Percentiles rank a stretch among this genome's conserved stretches.
Evolutionary conservation across 768 basidiomycete genomes (phyloP).

Genomic region (Rhodotorula sphaerocarpa): DNA sequence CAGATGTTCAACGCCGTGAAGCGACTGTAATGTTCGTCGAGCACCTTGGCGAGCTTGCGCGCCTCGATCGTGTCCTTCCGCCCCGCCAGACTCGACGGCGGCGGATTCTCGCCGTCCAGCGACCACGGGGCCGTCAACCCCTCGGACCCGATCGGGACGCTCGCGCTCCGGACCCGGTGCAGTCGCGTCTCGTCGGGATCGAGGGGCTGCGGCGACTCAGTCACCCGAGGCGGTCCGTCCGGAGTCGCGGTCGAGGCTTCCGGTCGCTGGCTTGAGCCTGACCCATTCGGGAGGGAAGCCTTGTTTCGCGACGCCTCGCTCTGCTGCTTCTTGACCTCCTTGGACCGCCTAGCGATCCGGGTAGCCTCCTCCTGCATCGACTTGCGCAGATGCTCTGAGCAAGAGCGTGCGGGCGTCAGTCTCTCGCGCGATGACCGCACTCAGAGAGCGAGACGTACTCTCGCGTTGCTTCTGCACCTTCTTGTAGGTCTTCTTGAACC

Average conservation of each 20-base stretch:
- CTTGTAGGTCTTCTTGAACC: slow-evolving; percentile 55
- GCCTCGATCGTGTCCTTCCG: slow-evolving; percentile 61
- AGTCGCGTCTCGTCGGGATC: slow-evolving; percentile 34
- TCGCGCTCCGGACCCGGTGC: slow-evolving; percentile 41
- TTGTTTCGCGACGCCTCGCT: slow-evolving; percentile 32
- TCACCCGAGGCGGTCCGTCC: slow-evolving; percentile 25
- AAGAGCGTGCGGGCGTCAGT: not conserved
- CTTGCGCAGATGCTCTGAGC: slow-evolving; percentile 41
- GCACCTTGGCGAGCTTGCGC: slow-evolving; percentile 22
- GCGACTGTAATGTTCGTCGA: slow-evolving; percentile 32
- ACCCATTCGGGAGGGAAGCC: too few species aligned
- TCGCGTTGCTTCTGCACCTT: slow-evolving; percentile 60
- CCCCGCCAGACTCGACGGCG: slow-evolving; percentile 85
- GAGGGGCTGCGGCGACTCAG: slow-evolving; percentile 35
- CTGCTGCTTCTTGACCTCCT: slow-evolving; percentile 41
- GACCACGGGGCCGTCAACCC: slow-evolving; percentile 68
- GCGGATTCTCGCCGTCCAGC: slow-evolving; percentile 71
- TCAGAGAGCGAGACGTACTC: slow-evolving; percentile 48
- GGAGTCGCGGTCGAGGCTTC: slow-evolving; percentile 25
- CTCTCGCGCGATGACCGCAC: too few species aligned
- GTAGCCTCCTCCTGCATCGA: slow-evolving; percentile 58
- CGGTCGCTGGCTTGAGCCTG: too few species aligned
- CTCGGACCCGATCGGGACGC: slow-evolving; percentile 49
- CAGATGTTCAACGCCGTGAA: slow-evolving; percentile 25
- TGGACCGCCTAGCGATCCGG: slow-evolving; percentile 52